A percentile compares a stretch with the other conserved stretches of the same genome.
These are phyloP conservation scores for Sisymbrium altissimum DNA, from an alignment of 345 rosid species.

Conservation along the genomic window DNA sequence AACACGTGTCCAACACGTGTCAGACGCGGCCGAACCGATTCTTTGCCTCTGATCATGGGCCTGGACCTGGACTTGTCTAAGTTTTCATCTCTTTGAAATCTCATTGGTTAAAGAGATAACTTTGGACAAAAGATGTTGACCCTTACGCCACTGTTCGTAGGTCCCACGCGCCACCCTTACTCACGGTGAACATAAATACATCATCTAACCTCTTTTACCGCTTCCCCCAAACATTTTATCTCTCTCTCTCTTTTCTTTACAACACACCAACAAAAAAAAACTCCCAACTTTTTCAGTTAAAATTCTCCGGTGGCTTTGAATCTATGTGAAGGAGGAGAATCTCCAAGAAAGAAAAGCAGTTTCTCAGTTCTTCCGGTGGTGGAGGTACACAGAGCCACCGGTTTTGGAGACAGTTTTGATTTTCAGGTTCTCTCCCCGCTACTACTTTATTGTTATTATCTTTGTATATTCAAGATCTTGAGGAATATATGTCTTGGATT, in stretches of 20 bases:
- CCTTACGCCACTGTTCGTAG: slow-evolving; percentile 9
- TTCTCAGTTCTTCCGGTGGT: neutral
- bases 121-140: slow-evolving; percentile 27
- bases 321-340: slow-evolving; percentile 8
- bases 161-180: slow-evolving; percentile 19
- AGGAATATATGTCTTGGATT: neutral
- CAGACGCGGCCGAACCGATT: slow-evolving; percentile 6
- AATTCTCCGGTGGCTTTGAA: slow-evolving; percentile 8
- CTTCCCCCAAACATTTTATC: neutral
- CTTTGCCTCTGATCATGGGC: slow-evolving; percentile 30
- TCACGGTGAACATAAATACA: slow-evolving; percentile 22
- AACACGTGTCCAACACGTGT: slow-evolving; percentile 35
- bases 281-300: neutral
- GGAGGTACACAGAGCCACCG: slow-evolving; percentile 4
- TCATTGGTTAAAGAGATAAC: slow-evolving; percentile 22
- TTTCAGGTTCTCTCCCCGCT: slow-evolving; percentile 14
- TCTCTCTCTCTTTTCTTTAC: neutral
- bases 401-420: neutral
- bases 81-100: neutral
- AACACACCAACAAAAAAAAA: neutral
- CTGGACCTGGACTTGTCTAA: slow-evolving; percentile 26
- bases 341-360: neutral
- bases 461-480: neutral
- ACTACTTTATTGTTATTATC: neutral
- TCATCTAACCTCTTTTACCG: slow-evolving; percentile 16